phyloP scores from a whole-genome alignment of 768 basidiomycete species.

The Mycena floridula region DNA sequence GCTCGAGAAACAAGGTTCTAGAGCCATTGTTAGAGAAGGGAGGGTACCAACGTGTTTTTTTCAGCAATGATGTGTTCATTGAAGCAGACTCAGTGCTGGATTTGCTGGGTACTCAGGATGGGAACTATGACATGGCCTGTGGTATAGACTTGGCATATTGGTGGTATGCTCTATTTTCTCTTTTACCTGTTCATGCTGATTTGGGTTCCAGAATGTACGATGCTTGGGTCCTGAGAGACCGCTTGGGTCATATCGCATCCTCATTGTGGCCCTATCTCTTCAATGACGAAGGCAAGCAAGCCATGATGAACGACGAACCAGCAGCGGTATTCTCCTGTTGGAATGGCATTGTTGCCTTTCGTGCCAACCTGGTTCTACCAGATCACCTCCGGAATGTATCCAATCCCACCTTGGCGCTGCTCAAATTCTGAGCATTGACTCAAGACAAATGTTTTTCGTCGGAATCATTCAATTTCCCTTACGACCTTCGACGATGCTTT shows the following conservation, averaged over 20 bases:
- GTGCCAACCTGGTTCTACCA: conserved; percentile 34
- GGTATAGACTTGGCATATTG: conserved; percentile 31
- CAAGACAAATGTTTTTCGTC: conserved; percentile 27
- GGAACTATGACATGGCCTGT: conserved; percentile 37
- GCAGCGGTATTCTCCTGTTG: conserved; percentile 40
- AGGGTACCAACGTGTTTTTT: conserved; percentile 31
- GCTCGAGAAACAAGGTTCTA: conserved; percentile 34
- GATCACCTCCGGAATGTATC: not conserved
- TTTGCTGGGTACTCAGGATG: conserved; percentile 28
- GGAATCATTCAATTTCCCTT: conserved; percentile 35
- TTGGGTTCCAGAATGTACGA: conserved; percentile 23
- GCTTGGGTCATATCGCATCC: conserved; percentile 22
- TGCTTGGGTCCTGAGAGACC: conserved; percentile 31
- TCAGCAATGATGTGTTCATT: conserved; percentile 36
- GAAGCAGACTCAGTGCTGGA: conserved; percentile 35
- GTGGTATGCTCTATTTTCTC: conserved; percentile 10
- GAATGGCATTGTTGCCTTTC: conserved; percentile 38
- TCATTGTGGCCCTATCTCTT: conserved; percentile 36
- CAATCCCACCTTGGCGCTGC: not conserved
- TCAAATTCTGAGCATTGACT: conserved; percentile 22
- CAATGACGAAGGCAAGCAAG: conserved; percentile 26
- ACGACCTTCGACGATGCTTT: conserved; percentile 34
- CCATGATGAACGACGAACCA: conserved; percentile 30
- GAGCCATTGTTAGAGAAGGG: conserved; percentile 31
- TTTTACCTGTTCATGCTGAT: not conserved